These are phyloP conservation scores for Penicilliopsis zonata DNA, from an alignment of 495 filamentous ascomycete species.

Conservation along the genomic window DNA sequence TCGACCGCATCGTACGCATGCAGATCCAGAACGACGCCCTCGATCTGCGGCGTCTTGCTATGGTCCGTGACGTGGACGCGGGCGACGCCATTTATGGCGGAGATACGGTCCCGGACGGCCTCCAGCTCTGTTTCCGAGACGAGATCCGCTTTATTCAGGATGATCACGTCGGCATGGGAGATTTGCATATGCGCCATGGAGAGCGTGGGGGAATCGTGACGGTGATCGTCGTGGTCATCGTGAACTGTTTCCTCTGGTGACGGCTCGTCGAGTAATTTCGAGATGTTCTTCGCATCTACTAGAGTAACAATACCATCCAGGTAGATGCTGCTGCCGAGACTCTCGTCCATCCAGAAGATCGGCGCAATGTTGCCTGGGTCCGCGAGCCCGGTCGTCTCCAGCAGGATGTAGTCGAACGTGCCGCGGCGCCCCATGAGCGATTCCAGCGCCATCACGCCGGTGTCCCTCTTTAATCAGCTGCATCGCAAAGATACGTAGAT, in stretches of 20 bases:
- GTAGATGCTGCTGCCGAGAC: slow-evolving; percentile 85
- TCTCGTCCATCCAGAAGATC: slow-evolving; percentile 94
- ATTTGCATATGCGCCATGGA: slow-evolving; percentile 94
- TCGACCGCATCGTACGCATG: slow-evolving; percentile 84
- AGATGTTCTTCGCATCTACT: slow-evolving; percentile 88
- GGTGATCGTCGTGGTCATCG: slow-evolving; percentile 38
- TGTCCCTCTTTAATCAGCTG: slow-evolving; percentile 45
- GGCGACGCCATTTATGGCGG: slow-evolving; percentile 81
- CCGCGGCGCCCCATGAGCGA: slow-evolving; percentile 91
- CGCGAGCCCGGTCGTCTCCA: slow-evolving; percentile 91
- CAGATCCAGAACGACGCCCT: slow-evolving; percentile 76
- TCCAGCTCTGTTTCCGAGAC: slow-evolving; percentile 59
- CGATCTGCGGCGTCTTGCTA: slow-evolving; percentile 66
- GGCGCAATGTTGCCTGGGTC: slow-evolving; percentile 95
- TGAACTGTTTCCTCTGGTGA: slow-evolving; percentile 42
- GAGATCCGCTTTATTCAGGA: slow-evolving; percentile 90
- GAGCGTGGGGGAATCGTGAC: slow-evolving; percentile 46
- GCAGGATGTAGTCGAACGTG: slow-evolving; percentile 92
- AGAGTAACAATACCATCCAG: slow-evolving; percentile 94
- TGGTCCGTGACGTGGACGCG: slow-evolving; percentile 71
- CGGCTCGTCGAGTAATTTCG: slow-evolving; percentile 66
- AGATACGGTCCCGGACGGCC: slow-evolving; percentile 50
- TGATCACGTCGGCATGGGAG: slow-evolving; percentile 89
- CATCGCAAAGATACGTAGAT: background rate
- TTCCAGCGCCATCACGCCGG: slow-evolving; percentile 87